Percentiles rank a stretch among this genome's conserved stretches.
phyloP scores from a whole-genome alignment of 495 filamentous ascomycete species.

The Aspergillus campestris region DNA sequence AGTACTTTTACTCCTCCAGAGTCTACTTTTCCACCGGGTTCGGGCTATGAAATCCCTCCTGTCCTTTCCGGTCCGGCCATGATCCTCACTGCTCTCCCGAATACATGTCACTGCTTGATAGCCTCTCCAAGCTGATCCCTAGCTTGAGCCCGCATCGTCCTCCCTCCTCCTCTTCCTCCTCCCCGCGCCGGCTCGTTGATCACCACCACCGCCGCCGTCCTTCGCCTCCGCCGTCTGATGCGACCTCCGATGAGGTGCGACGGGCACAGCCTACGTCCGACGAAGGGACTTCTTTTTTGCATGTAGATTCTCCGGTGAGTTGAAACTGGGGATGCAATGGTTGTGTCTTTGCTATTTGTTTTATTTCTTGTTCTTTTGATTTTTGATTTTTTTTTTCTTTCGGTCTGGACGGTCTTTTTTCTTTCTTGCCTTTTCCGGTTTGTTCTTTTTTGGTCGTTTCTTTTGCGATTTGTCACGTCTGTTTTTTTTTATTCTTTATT shows the following conservation, averaged over 20 bases:
- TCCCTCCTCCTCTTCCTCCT: background rate
- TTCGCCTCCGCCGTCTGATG: slow-evolving; percentile 12
- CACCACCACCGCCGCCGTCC: background rate
- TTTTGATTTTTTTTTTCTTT: too few relatives aligned
- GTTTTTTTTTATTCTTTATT: background rate
- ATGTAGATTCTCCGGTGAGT: slow-evolving; percentile 4
- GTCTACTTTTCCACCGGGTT: background rate
- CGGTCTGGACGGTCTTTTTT: background rate
- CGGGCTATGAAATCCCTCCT: background rate
- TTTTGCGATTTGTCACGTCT: background rate
- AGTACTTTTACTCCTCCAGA: too few relatives aligned
- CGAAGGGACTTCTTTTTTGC: slow-evolving; percentile 10
- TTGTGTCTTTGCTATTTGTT: background rate
- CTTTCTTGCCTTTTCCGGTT: background rate
- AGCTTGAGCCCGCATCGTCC: slow-evolving; percentile 1
- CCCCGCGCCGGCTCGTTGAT: background rate
- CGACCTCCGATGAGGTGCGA: slow-evolving; percentile 9
- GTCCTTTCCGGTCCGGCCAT: slow-evolving; percentile 6
- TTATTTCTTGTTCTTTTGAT: background rate
- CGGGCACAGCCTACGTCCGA: slow-evolving; percentile 15
- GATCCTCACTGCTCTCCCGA: background rate
- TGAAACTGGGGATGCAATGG: slow-evolving; percentile 1
- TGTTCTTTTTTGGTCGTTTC: slow-evolving; percentile 5
- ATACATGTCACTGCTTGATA: slow-evolving; percentile 10
- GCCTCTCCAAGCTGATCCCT: slow-evolving; percentile 6